A percentile compares a stretch with the other conserved stretches of the same genome.
Evolutionary conservation across 371 early-diverging fungal species (phyloP).

Genomic region (Lichtheimia corymbifera): DNA sequence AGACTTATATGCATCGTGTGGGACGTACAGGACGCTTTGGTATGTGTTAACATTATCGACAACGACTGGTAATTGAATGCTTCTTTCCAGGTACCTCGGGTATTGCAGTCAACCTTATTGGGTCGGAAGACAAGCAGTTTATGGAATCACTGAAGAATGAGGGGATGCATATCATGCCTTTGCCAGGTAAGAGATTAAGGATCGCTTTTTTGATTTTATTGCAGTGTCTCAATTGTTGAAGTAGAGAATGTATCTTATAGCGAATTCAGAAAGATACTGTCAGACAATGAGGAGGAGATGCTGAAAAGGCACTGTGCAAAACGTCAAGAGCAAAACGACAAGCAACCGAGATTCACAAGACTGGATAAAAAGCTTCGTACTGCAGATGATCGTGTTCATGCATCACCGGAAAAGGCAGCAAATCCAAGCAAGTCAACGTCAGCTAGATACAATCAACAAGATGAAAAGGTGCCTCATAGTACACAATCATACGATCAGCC

Average conservation of each 20-base stretch:
- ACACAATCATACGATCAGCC: not conserved
- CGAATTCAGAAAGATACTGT: slow-evolving; percentile 33
- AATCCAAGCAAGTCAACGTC: not conserved
- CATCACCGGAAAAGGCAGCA: not conserved
- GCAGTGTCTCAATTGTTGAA: not conserved
- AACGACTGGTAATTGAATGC: not conserved
- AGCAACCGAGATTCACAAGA: slow-evolving; percentile 10
- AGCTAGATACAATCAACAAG: not conserved
- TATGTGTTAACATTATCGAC: not conserved
- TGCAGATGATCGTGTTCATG: not conserved
- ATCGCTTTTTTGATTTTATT: no score
- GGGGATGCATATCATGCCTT: slow-evolving; percentile 21
- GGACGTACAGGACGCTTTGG: slow-evolving; percentile 99
- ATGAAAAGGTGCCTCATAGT: not conserved
- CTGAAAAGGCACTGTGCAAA: slow-evolving; percentile 19
- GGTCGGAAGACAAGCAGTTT: slow-evolving; percentile 31
- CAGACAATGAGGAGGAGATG: slow-evolving; percentile 27
- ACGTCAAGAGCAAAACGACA: slow-evolving; percentile 5
- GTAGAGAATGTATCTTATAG: slow-evolving; percentile 34
- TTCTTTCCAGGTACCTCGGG: slow-evolving; percentile 43
- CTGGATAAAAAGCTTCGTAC: slow-evolving; percentile 1
- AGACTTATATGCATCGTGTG: slow-evolving; percentile 98
- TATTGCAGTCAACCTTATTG: slow-evolving; percentile 43
- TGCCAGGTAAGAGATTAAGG: slow-evolving; percentile 31
- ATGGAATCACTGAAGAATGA: slow-evolving; percentile 18